Evolutionary conservation across 202 grass and related monocot species (phyloP).

Genomic region (Schoenoplectus tabernaemontani): DNA sequence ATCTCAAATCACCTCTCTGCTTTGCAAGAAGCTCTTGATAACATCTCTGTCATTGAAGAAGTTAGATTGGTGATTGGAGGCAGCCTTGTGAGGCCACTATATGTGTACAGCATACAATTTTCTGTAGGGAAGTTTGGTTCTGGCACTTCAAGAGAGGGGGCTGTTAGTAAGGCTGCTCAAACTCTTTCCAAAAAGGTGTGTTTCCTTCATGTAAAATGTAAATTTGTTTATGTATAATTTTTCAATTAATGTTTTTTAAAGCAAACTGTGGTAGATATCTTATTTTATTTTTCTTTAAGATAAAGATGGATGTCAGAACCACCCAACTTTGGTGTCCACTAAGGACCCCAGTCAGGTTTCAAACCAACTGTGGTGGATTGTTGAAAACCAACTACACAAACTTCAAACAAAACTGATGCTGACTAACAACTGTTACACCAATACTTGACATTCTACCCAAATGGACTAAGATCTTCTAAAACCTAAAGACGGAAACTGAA

Average conservation of each 20-base stretch:
- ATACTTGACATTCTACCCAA: neutral
- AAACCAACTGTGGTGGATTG: neutral
- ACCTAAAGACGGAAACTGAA: neutral
- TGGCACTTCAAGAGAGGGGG: conserved; percentile 36
- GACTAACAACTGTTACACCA: neutral
- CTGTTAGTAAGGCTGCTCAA: conserved; percentile 65
- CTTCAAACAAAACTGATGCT: neutral
- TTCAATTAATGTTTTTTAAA: neutral
- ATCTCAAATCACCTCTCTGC: conserved; percentile 57
- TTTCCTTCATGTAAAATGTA: conserved; percentile 5
- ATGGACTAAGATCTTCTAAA: neutral
- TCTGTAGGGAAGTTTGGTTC: conserved; percentile 47
- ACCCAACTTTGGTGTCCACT: too few relatives aligned
- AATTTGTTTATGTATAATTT: neutral
- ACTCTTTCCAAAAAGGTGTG: conserved; percentile 75
- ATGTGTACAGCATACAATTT: conserved; percentile 68
- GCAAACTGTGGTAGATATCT: neutral
- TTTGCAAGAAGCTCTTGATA: conserved; percentile 66
- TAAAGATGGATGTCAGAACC: too few relatives aligned
- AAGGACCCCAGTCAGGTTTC: too few relatives aligned
- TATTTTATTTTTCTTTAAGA: too few relatives aligned
- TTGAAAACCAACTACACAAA: neutral
- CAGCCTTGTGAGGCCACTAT: conserved; percentile 57
- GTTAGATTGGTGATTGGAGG: conserved; percentile 63
- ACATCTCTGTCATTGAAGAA: conserved; percentile 58